These are phyloP conservation scores for Thelephora ganbajun DNA, from an alignment of 768 basidiomycete genomes.

Conservation along the genomic window DNA sequence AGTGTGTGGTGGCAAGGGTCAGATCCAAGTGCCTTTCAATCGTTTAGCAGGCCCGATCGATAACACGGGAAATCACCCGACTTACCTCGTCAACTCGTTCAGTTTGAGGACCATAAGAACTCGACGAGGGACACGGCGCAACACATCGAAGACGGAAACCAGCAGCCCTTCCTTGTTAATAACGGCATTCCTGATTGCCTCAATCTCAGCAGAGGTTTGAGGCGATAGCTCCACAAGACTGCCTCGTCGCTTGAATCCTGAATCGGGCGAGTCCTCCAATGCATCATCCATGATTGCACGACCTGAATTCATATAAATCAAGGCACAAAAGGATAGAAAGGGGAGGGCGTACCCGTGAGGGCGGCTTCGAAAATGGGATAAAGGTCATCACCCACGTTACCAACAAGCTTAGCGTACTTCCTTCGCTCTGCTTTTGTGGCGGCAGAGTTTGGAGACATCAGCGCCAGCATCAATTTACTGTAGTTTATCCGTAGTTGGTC, in stretches of 20 bases:
- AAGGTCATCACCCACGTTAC: conserved; percentile 78
- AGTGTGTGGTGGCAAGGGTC: conserved; percentile 79
- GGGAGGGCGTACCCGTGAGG: conserved; percentile 47
- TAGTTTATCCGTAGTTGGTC: conserved; percentile 69
- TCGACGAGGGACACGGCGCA: conserved; percentile 73
- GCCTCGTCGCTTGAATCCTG: conserved; percentile 45
- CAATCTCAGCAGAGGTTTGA: conserved; percentile 66
- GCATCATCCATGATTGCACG: conserved; percentile 61
- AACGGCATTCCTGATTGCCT: conserved; percentile 72
- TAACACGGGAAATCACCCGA: neutral
- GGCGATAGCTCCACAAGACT: conserved; percentile 64
- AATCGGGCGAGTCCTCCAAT: conserved; percentile 26
- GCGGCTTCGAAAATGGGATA: conserved; percentile 94
- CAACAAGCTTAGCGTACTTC: conserved; percentile 83
- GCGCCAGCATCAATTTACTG: conserved; percentile 79
- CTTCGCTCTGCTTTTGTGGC: conserved; percentile 51
- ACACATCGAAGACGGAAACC: conserved; percentile 72
- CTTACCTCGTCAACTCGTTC: conserved; percentile 72
- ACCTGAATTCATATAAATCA: conserved; percentile 16
- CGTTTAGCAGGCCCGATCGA: neutral
- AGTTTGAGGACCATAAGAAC: conserved; percentile 76
- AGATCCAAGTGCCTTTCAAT: conserved; percentile 60
- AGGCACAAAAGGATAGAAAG: neutral
- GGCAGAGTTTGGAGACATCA: conserved; percentile 63
- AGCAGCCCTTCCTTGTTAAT: conserved; percentile 73